Evolutionary conservation across 2,329 filamentous ascomycete species (phyloP).

Genomic region (Leptographium wingfieldii): DNA sequence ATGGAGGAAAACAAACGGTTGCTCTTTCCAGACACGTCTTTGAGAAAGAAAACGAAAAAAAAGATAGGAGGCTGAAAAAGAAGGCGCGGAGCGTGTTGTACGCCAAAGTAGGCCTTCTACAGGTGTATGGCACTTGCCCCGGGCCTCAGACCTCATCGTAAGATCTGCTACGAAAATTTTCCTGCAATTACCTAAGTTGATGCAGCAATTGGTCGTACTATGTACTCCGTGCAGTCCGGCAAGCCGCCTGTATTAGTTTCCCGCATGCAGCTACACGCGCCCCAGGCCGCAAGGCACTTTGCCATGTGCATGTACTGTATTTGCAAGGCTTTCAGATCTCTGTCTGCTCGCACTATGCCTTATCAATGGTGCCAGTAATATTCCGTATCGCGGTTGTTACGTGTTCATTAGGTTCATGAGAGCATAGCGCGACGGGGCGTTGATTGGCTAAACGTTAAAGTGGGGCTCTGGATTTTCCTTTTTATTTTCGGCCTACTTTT

Average conservation of each 20-base stretch:
- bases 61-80: not conserved
- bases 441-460: not conserved
- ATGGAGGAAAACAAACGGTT: not conserved
- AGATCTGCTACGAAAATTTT: constrained; percentile 1
- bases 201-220: too few relatives aligned
- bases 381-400: not conserved
- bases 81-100: not conserved
- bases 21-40: not conserved
- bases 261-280: not conserved
- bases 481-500: not conserved
- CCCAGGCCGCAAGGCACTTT: not conserved
- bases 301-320: not conserved
- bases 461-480: not conserved
- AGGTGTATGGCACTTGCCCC: not conserved
- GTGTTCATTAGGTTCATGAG: not conserved
- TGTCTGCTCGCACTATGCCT: not conserved
- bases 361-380: not conserved
- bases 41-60: not conserved
- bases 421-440: not conserved
- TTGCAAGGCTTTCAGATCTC: not conserved
- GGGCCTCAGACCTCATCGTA: not conserved
- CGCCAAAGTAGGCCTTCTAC: not conserved
- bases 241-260: not conserved
- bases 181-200: not conserved
- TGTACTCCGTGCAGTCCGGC: not conserved